Base-by-base conservation (phyloP, 1,284 basidiomycete species). In the Malassezia cuniculi region DNA sequence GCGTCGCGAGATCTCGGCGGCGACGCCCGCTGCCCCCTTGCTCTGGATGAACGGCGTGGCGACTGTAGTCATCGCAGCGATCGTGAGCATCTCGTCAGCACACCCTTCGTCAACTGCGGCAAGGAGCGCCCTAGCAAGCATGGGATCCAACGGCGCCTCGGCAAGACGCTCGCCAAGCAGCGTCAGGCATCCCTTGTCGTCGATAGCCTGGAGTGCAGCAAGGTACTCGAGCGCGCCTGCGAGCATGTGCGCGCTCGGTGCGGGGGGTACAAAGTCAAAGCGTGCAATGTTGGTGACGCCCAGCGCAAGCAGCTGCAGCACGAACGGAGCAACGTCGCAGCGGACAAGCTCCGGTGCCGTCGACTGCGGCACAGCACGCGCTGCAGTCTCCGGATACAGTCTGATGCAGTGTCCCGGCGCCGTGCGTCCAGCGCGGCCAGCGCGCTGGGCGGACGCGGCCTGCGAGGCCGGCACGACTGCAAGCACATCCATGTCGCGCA, bases 71-170 rank as follows among this genome's bases (percentile, higher is more conserved):
- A 97, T 95, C 0, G 90, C 86, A 1, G 87, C 82, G 44, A 99
- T 93, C 0, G 85, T 85, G 36, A 99, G 70, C 30, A 93, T 82
- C 64, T 97, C 90, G 59, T 89, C 81, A 3, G 85, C 83, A 56
- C 90, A 99, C 48, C 75, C 74, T 57, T 79, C 81, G 9, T 81
- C 78, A 53, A 79, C 78, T 4, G 86, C 89, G 44, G 74, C 77
- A 55, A 94, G 82, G 5, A 95, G 68, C 11, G 36, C 29, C 12
- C 36, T 72, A n/a, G 71, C 72, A 71, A 76, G 72, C 70, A 73
- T 75, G 3, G 73, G 72, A 43, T 75, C 71, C 2, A 76, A 56
- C 0, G 75, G 74, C 19, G 76, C 62, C 54, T 76, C 75, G 2
- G 73, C 72, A 71, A 77, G 75, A 29, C 69, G 60, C 47, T 66